Base-by-base conservation (phyloP, 169 alveolate species). In the Plasmodium billcollinsi region DNA sequence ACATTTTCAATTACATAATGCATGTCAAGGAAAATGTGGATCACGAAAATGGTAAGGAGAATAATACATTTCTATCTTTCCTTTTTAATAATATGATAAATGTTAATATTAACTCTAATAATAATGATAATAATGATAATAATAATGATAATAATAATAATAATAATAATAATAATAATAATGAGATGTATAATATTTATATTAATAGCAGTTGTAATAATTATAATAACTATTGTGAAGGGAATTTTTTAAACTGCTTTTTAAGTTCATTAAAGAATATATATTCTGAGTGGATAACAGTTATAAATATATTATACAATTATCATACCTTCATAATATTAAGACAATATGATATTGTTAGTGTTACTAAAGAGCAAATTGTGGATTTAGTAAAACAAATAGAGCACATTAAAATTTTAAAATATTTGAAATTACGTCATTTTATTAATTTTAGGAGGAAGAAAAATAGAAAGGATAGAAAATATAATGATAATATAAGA, bases 1-100 rank as follows among this genome's bases (percentile, higher is more conserved):
- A 86, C 43, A 70, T 86, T 71, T 66, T 86, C 50, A 86, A 86
- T 52, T 74, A 86, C 26, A 86, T 86, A 20, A 86, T 86, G 29
- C 49, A 72, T 21, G 45, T 86, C 11, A 47, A 70, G 18, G 78
- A 86, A 18, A 62, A 62, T 65, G 9, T 86, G 14, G 43, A 47
- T 18, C 4, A 61, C 20, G 70, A 72, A 24, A 73, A 61, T 2
- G 59, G 50, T 39, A 72, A 86, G n/a, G 71, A 66, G 12, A 72
- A n/a, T 69, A 39, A 39, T 39, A 7, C 47, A 39, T 39, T 56
- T 56, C 9, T 56, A 12, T 56, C 20, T 0, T 66, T 86, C 15
- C 61, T 56, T 61, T 14, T 33, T 7, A 63, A 59, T 50, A 69
- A 26, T 47, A 39, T 39, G 47, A 39, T 39, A 39, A 39, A 11